These are phyloP conservation scores for Haplographium delicatum DNA, from an alignment of 495 filamentous ascomycete species.

Conservation along the genomic window DNA sequence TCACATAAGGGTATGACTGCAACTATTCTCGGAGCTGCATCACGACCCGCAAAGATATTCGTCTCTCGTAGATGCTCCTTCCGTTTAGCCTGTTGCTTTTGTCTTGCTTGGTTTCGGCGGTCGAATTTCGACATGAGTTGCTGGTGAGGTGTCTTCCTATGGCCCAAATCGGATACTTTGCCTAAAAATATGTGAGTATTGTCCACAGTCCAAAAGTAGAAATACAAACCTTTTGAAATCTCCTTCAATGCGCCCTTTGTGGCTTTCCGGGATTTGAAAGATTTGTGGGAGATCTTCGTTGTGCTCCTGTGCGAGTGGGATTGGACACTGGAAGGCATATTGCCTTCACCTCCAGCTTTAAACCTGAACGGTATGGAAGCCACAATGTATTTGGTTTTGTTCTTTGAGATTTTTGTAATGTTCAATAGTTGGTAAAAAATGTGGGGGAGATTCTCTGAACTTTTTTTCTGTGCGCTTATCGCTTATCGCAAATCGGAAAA, in stretches of 20 bases:
- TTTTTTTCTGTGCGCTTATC: constrained; percentile 13
- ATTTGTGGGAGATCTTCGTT: constrained; percentile 77
- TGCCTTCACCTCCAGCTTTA: constrained; percentile 70
- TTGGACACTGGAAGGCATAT: constrained; percentile 51
- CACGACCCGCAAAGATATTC: constrained; percentile 75
- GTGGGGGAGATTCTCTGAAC: background rate
- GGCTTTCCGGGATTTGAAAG: constrained; percentile 85
- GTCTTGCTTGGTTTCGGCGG: constrained; percentile 86
- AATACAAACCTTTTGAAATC: constrained; percentile 67
- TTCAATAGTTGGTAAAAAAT: background rate
- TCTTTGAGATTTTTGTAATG: background rate
- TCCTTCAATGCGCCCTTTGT: constrained; percentile 83
- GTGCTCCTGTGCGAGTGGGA: constrained; percentile 87
- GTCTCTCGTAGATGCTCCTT: constrained; percentile 68
- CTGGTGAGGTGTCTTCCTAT: constrained; percentile 85
- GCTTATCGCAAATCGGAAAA: constrained; percentile 1
- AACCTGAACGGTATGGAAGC: constrained; percentile 77
- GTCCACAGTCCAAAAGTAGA: background rate
- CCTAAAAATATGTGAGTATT: constrained; percentile 32
- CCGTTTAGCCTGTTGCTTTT: constrained; percentile 75
- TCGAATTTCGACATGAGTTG: constrained; percentile 96
- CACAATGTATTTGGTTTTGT: constrained; percentile 9
- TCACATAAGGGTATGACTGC: constrained; percentile 79
- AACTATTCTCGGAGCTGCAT: constrained; percentile 87
- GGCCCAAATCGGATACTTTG: constrained; percentile 55